phyloP scores from a whole-genome alignment of 75 land plant species.

The Isoetes taiwanensis region DNA sequence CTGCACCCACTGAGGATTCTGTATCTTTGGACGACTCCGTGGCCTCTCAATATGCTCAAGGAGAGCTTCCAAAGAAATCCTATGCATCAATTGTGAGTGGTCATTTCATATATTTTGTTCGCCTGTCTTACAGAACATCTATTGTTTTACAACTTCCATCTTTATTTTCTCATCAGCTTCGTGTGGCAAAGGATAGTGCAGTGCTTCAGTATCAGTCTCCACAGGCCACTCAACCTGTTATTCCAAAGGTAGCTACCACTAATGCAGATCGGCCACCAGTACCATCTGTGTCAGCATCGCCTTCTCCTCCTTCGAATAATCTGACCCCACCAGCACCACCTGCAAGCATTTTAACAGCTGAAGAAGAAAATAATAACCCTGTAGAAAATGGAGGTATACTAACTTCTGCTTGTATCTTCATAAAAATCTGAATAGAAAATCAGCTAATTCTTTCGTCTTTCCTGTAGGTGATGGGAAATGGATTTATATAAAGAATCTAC shows the following conservation, averaged over 20 bases:
- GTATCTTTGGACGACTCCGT: too few relatives aligned
- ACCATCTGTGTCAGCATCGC: neutral
- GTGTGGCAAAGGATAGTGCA: neutral
- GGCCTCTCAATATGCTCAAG: too few relatives aligned
- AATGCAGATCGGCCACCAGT: neutral
- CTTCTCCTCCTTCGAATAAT: neutral
- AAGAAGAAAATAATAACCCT: conserved; percentile 12
- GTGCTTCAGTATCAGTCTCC: neutral
- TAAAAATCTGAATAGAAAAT: neutral
- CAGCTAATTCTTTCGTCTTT: neutral
- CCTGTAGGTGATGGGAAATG: conserved; percentile 20
- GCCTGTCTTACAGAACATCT: too few relatives aligned
- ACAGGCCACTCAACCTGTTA: neutral
- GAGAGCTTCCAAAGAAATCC: too few relatives aligned
- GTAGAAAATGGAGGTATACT: conserved; percentile 10
- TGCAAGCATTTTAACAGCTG: conserved; percentile 16
- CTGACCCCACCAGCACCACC: neutral
- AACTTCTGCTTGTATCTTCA: neutral
- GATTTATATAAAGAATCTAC: conserved; percentile 36
- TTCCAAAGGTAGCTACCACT: neutral
- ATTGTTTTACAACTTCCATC: neutral
- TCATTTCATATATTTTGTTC: neutral
- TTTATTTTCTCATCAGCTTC: neutral
- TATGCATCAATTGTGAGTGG: conserved; percentile 70
- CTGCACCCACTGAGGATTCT: too few relatives aligned